Evolutionary conservation across 805 yeast genomes (phyloP), one percentile per base, ranked within the genome.

Genomic region (Candida endomychidarum): DNA sequence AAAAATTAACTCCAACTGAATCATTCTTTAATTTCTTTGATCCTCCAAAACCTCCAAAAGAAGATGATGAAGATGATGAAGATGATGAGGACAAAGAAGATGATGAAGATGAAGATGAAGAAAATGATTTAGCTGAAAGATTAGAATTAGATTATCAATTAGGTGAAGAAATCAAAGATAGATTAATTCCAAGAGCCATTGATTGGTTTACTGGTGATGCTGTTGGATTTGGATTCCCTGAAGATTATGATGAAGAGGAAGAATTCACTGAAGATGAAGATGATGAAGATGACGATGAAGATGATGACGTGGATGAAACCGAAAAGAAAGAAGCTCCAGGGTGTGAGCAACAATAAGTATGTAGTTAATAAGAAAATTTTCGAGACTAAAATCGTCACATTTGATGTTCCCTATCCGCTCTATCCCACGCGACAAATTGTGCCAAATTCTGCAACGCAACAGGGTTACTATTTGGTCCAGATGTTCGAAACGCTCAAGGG

Each of bases 171-270:
- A 79, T 93, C 61, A 93, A 93, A 72, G 98, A 93, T 64, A 86
- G 93, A 64, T 77, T 93, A 59, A 83, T 93, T 47, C 97, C 98
- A 47, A 81, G 96, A 60, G 98, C 98, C 38, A 78, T 93, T 55
- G 98, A 91, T 63, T 93, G 99, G 98, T 93, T 89, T 64, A 91
- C 99, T 8, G 99, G 99, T 34, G 88, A 88, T 50, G 99, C 99
- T 17, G 75, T 91, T 43, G 95, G 86, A 42, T 86, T 77, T 58
- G 73, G 63, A 35, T 72, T 67, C 46, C 76, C 75, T 23, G 86
- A 75, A 12, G 82, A 68, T 28, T 77, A 72, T 16, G 79, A 77
- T 10, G 88, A 75, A 8, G 86, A 77, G 12, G 78, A 70, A 15
- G 83, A 74, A 2, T 83, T 74, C 3, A 81, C 75, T 9, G 80